Conservation (phyloP, 208 protist genomes). For the Acanthamoeba triangularis region DNA sequence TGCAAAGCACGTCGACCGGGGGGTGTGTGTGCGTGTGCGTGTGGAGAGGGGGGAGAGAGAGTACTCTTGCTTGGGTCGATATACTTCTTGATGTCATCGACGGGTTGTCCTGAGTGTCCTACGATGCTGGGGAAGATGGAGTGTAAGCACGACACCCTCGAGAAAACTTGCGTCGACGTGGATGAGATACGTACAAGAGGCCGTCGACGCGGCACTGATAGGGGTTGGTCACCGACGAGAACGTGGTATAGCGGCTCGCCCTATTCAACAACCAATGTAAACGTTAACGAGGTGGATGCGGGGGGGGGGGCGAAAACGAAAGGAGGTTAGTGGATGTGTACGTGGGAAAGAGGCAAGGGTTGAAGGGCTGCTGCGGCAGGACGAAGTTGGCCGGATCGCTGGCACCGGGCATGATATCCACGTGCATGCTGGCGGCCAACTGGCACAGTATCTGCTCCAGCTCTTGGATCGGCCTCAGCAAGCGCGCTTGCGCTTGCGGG, state of each 20-base stretch:
- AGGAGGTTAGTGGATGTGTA: background rate
- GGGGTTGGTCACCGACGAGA: slow-evolving; percentile 81
- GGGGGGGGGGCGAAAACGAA: no score
- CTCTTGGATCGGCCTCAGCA: slow-evolving; percentile 77
- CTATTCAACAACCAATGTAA: background rate
- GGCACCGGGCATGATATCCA: slow-evolving; percentile 84
- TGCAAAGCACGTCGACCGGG: no score
- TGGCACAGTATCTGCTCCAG: slow-evolving; percentile 75
- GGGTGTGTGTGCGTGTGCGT: background rate
- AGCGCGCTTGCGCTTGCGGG: slow-evolving; percentile 41
- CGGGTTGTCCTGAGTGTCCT: slow-evolving; percentile 84
- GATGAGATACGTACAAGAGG: slow-evolving; percentile 68
- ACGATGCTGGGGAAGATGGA: slow-evolving; percentile 67
- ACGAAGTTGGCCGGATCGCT: slow-evolving; percentile 83
- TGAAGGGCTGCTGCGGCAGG: slow-evolving; percentile 86
- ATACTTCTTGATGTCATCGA: slow-evolving; percentile 84
- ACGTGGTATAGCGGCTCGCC: slow-evolving; percentile 71
- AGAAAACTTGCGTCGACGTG: background rate
- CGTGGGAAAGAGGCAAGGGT: slow-evolving; percentile 81
- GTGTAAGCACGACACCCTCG: background rate
- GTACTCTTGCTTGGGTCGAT: slow-evolving; percentile 12
- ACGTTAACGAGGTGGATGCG: background rate
- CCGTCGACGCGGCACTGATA: slow-evolving; percentile 82
- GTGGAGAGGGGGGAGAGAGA: background rate
- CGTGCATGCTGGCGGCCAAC: slow-evolving; percentile 71